These are phyloP conservation scores for Euphorbia peplus DNA, from an alignment of 345 rosid species.

Conservation along the genomic window DNA sequence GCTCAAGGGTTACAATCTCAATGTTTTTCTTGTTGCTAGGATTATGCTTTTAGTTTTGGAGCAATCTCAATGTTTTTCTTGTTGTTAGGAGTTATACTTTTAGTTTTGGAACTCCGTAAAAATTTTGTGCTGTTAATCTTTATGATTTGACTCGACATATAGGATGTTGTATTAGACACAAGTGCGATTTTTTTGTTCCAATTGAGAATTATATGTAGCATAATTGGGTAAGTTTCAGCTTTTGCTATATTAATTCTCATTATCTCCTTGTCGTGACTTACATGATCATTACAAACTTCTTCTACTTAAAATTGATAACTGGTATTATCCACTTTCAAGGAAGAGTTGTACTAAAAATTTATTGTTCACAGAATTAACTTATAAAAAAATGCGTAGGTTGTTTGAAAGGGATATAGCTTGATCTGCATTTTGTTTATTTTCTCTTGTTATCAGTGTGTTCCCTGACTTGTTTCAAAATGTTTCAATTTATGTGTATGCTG, in stretches of 20 bases:
- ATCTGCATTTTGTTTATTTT: constrained; percentile 1
- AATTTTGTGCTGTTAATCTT: background rate
- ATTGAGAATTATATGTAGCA: background rate
- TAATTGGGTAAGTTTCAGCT: background rate
- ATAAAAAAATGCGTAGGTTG: background rate
- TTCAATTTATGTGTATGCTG: background rate
- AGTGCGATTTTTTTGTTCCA: background rate
- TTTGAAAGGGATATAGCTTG: background rate
- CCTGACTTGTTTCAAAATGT: background rate
- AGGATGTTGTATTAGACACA: background rate
- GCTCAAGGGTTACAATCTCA: background rate
- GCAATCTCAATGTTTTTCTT: background rate
- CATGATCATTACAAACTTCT: background rate
- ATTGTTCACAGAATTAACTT: background rate
- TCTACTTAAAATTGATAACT: constrained; percentile 1
- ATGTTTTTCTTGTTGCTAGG: background rate
- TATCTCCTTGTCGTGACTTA: background rate
- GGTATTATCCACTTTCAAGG: background rate
- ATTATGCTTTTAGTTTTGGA: background rate
- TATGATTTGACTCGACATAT: background rate
- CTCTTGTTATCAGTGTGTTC: background rate
- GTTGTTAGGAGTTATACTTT: background rate
- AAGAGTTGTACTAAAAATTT: background rate
- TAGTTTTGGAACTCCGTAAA: background rate
- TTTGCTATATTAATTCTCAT: background rate